phyloP scores from a whole-genome alignment of 2,329 filamentous ascomycete genomes.

The Sphaerulina populicola region DNA sequence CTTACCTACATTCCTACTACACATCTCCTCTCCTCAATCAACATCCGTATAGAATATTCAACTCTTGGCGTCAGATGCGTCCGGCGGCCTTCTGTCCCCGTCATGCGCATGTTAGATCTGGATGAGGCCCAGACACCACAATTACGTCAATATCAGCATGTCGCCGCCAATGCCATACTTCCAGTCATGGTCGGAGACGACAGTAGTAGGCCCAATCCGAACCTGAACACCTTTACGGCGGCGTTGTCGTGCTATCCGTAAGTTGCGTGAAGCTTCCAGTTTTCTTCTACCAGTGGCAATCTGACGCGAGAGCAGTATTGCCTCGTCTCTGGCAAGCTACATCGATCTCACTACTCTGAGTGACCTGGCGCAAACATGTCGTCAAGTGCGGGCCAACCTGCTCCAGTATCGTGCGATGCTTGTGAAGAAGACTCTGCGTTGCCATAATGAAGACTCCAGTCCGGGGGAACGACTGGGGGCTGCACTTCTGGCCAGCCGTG shows the following conservation, averaged over 20 bases:
- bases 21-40: not conserved
- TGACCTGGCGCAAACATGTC: conserved; percentile 72
- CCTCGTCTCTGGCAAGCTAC: conserved; percentile 62
- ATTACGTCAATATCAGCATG: conserved; percentile 16
- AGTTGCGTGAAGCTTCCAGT: conserved; percentile 30
- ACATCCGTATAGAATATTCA: not conserved
- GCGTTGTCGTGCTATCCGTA: conserved; percentile 63
- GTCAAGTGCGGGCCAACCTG: conserved; percentile 66
- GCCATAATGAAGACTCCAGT: conserved; percentile 58
- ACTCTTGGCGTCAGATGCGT: conserved; percentile 11
- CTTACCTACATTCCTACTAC: not conserved
- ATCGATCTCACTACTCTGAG: conserved; percentile 85
- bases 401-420: conserved; percentile 70
- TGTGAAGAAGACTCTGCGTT: conserved; percentile 67
- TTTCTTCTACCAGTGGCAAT: conserved; percentile 8
- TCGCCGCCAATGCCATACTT: conserved; percentile 15
- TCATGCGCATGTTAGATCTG: conserved; percentile 40
- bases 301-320: conserved; percentile 51
- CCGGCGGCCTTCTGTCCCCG: conserved; percentile 11
- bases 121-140: conserved; percentile 27
- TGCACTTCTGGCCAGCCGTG: conserved; percentile 28
- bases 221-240: conserved; percentile 53
- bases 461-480: conserved; percentile 47
- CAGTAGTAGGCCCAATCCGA: conserved; percentile 41
- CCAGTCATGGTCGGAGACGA: conserved; percentile 20